Evolutionary conservation across 768 basidiomycete species (phyloP), one percentile per base, ranked within the genome.

Genomic region (Punctularia strigosozonata): DNA sequence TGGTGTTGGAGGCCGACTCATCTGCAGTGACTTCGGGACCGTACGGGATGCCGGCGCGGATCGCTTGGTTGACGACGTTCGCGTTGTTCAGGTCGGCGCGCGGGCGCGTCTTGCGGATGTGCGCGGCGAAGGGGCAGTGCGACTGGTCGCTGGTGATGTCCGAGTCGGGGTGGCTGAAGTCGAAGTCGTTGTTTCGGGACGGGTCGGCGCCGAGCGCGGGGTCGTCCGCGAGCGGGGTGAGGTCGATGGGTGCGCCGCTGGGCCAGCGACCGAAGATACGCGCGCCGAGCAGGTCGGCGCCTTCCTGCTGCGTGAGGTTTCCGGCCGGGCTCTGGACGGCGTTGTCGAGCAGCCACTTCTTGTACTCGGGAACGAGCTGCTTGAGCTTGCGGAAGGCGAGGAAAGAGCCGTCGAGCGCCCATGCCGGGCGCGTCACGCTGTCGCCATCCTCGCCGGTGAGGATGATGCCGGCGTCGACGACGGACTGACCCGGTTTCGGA

Each of bases 31-130:
- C 54, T 50, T 72, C 71, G 18, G 71, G 68, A 2, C 73, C 73
- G 46, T 69, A 75, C 36, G 66, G 69, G 31, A 71, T 58, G 18
- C 71, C 66, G 22, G 68, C 59, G 25, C 71, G 65, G 46, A 65
- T 59, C 44, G 72, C 72, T 28, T 66, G n/a, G n/a, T n/a, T 63
- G 18, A 48, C 42, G 18, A 30, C 41, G 24, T 49, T 39, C 6
- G 43, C 41, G 6, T 42, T 13, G n/a, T n/a, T n/a, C 3, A 57
- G 43, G 31, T 57, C 55, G 15, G 44, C 45, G 10, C 55, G 46
- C 1, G 55, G 55, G 36, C 50, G 49, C 24, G 54, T 50, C 48
- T 57, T 57, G 39, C 54, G 48, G 15, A 49, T 48, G 39, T 53
- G 51, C 7, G 52, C 50, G 17, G 49, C 46, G 47, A 59, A 59